Base-by-base conservation (phyloP, 2,329 filamentous ascomycete species). In the Nannizziopsis arthrosporioides region DNA sequence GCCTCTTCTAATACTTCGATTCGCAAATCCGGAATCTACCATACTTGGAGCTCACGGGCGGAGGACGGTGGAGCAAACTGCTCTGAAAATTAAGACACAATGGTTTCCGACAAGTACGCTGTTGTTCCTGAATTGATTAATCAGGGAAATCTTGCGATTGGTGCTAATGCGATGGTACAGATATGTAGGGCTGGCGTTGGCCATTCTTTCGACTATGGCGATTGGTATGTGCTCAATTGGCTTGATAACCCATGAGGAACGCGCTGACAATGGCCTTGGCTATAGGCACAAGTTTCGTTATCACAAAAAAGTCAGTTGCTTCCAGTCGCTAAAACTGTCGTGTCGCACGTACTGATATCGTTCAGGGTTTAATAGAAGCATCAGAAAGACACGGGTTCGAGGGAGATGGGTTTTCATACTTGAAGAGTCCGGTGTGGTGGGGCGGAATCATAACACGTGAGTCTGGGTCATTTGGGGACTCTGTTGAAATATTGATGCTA, bases 371-470 rank as follows among this genome's bases (percentile, higher is more conserved):
- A 57, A 87, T 89, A 66, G 85, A 94, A 67, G 86, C 88, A 54
- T 86, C 85, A 62, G 83, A 94, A 68, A 78, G 81, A 59, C 89
- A 95, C 70, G 93, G 92, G 42, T 98, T 96, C 63, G 88, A 95
- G 64, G 92, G 93, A 58, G 92, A 96, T 59, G 92, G 92, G 50
- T 98, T 85, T 66, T 82, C 87, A 63, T 98, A 98, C 68, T 69
- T 98, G 50, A 85, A 82, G 64, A 96, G 85, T 64, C 89, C 90
- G n/a, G 75, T 90, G 59, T 98, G 92, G 92, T 98, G 92, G 92
- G 85, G 79, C 50, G 92, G 92, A 56, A 95, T 96, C 57, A 72
- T 82, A 56, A 93, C 88, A 62, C 80, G 87, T 94, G 75, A 67
- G 82, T 61, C 51, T 51, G 11, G 46, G 31, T 30, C 27, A n/a